Base-by-base conservation (phyloP, 2,329 filamentous ascomycete genomes). In the Diaporthe aspalathi region DNA sequence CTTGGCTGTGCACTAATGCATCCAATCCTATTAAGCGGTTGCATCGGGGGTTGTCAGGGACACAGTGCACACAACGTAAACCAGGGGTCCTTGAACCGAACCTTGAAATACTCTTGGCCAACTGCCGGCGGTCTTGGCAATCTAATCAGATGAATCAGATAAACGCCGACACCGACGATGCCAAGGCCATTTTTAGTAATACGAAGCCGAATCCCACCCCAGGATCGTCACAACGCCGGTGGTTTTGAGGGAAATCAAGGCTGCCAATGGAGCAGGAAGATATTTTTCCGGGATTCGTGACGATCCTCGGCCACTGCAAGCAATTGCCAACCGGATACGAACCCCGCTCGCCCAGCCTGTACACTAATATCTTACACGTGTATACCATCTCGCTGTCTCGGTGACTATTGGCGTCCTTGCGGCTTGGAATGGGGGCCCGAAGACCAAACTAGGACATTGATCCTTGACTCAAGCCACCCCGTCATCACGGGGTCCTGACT, bases 81-180 rank as follows among this genome's bases (percentile, higher is more conserved):
- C 54, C 5, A 27, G 38, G 38, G 22, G n/a, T 24, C 35, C 65
- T 40, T 27, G 50, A 20, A n/a, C 3, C n/a, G 20, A 24, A 1
- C 35, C n/a, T n/a, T n/a, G n/a, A n/a, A n/a, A n/a, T n/a, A 56
- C 12, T 47, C 65, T 56, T 68, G 65, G 40, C 52, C 12, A 16
- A 38, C 38, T 35, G 22, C 24, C 40, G 17, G 11, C 2, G 2
- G 16, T 16, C 65, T 68, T 68, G 65, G 40, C 65, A 56, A 68
- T 68, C 66, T 68, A 68, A 68, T 68, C 66, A 50, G 66, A 68
- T 68, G 66, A 40, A 68, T 68, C 53, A 68, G 66, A 68, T 68
- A 67, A 67, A 54, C 29, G 17, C 66, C 49, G 3, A 27, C 16
- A 4, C n/a, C 17, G 17, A 35, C 52, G 11, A 49, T 24, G 52